A percentile compares a stretch with the other conserved stretches of the same genome.
These are phyloP conservation scores for Sporothrix brunneoviolacea DNA, from an alignment of 2,329 filamentous ascomycete species.

Conservation along the genomic window DNA sequence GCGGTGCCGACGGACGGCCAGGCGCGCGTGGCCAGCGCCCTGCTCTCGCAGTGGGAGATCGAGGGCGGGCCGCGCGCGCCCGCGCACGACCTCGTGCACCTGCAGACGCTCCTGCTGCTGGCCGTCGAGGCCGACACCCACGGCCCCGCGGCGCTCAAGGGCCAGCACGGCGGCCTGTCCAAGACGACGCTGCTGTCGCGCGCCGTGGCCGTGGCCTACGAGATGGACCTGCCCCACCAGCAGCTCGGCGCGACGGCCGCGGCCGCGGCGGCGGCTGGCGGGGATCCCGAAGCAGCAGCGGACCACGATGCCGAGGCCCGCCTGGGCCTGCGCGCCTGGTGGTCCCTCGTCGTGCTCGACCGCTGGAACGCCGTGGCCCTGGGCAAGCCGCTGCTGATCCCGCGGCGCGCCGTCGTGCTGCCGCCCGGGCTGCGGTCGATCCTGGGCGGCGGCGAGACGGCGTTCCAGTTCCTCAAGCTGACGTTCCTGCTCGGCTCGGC, in stretches of 20 bases:
- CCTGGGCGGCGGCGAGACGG: slow-evolving; percentile 56
- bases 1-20: slow-evolving; percentile 18
- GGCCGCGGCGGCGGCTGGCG: slow-evolving; percentile 36
- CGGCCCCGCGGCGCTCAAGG: slow-evolving; percentile 35
- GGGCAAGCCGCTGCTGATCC: slow-evolving; percentile 55
- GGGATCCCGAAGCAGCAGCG: slow-evolving; percentile 49
- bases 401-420: slow-evolving; percentile 54
- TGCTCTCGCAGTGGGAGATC: slow-evolving; percentile 48
- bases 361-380: slow-evolving; percentile 67
- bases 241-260: slow-evolving; percentile 21
- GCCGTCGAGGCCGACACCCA: slow-evolving; percentile 58
- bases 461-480: slow-evolving; percentile 61
- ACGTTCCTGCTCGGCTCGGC: slow-evolving; percentile 39
- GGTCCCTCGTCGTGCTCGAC: slow-evolving; percentile 64
- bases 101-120: slow-evolving; percentile 61
- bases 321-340: slow-evolving; percentile 61
- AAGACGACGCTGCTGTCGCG: slow-evolving; percentile 54
- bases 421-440: slow-evolving; percentile 52
- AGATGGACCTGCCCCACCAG: slow-evolving; percentile 52
- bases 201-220: slow-evolving; percentile 59
- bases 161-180: slow-evolving; percentile 38
- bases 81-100: slow-evolving; percentile 48
- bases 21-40: slow-evolving; percentile 37
- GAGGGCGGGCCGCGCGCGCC: slow-evolving; percentile 31
- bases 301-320: slow-evolving; percentile 55